Conservation (phyloP, 257 asterid genomes). For the Anisodus tanguticus region DNA sequence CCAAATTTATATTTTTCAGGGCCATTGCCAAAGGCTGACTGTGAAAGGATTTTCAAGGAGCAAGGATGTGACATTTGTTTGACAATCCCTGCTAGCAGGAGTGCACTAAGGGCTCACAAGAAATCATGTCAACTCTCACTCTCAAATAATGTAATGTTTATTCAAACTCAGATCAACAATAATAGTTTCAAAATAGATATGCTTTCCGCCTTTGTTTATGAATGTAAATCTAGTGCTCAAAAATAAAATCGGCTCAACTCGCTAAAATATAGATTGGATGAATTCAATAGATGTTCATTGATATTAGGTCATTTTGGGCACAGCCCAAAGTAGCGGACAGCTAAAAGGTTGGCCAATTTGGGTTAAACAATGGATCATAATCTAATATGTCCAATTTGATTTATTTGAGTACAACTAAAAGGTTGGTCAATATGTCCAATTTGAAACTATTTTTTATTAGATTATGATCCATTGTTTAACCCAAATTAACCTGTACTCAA, state of each 20-base stretch:
- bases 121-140: conserved; percentile 70
- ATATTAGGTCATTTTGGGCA: no score
- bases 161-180: background rate
- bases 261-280: background rate
- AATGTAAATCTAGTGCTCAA: background rate
- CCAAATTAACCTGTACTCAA: no score
- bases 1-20: conserved; percentile 46
- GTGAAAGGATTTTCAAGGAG: conserved; percentile 88
- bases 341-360: no score
- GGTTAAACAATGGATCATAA: no score
- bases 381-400: no score
- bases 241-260: background rate
- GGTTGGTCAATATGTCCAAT: no score
- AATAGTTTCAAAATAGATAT: background rate
- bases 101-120: conserved; percentile 61
- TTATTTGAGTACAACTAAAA: no score
- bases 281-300: no score
- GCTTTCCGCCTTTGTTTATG: background rate
- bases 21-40: conserved; percentile 87
- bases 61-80: conserved; percentile 80
- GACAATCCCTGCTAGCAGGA: conserved; percentile 52
- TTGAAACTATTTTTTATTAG: no score
- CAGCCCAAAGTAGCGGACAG: no score
- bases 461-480: no score
- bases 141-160: conserved; percentile 38